Evolutionary conservation across 2,329 filamentous ascomycete species (phyloP), one percentile per base, ranked within the genome.

Genomic region (Akanthomyces dipterigenus): DNA sequence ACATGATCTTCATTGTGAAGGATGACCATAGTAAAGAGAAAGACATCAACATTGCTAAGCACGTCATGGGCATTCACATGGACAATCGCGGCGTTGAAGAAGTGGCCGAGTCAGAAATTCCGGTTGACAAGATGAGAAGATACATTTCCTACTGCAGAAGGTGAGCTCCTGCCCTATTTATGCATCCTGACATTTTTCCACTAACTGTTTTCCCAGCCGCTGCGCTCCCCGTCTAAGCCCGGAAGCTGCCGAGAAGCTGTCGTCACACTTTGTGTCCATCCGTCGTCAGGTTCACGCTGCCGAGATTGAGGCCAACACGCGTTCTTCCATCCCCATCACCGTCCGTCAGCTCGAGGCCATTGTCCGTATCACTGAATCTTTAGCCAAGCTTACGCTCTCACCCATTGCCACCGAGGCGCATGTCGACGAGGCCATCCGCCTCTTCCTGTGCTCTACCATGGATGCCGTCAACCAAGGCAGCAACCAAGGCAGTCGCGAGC

Each of bases 1-100:
- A 99, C 75, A 97, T 99, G 91, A 98, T 99, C 66, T 99, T 98
- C 79, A 97, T 99, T 67, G 93, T 99, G 64, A 91, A 90, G 68
- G 95, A 99, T 73, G 92, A 96, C 64, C 95, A 99, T 73, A 91
- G 93, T 64, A 85, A 91, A 49, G 88, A 85, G 62, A 90, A 93
- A 70, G 95, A 99, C 71, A 91, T 97, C 78, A 88, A 83, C 4
- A 98, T 99, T 70, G 95, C 95, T 14, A 93, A 88, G 71, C 95
- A 99, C 83, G 93, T 99, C 71, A 96, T 99, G 87, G 87, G 89
- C 50, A 93, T 99, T 65, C 93, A 98, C 70, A 98, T 97, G 90
- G 91, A 92, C 62, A 90, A 90, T 16, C 86, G 89, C 58, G 89
- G 90, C 45, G 78, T 89, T 0, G 91, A 96, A 68, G 92, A 96